Evolutionary conservation across 257 asterid genomes (phyloP).

Genomic region (Solanum commersonii): DNA sequence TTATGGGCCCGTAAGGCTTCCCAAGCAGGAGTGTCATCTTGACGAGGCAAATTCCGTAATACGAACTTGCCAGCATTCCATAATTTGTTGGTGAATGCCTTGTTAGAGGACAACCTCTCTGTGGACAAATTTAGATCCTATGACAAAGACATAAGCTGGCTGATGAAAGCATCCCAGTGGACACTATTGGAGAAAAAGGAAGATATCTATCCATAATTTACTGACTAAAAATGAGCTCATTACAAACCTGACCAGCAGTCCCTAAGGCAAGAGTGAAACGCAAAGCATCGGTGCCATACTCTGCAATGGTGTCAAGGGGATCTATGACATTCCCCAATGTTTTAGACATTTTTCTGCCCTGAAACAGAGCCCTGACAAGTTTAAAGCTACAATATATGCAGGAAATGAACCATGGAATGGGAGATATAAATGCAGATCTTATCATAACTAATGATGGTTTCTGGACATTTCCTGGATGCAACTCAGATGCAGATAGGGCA

Average conservation of each 20-base stretch:
- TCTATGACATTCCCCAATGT: constrained; percentile 87
- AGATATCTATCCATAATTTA: not conserved
- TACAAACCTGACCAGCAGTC: constrained; percentile 93
- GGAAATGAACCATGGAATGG: constrained; percentile 6
- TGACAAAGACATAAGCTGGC: constrained; percentile 4
- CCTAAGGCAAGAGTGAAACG: constrained; percentile 94
- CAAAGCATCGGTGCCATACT: constrained; percentile 93
- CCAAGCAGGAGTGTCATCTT: constrained; percentile 67
- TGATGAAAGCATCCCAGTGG: constrained; percentile 1
- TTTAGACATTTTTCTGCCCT: constrained; percentile 99
- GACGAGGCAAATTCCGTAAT: constrained; percentile 80
- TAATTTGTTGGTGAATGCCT: constrained; percentile 94
- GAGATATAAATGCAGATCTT: not conserved
- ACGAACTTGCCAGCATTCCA: constrained; percentile 99
- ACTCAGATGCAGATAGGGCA: not conserved
- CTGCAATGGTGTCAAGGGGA: constrained; percentile 81
- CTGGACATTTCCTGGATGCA: not conserved
- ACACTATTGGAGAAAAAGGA: not conserved
- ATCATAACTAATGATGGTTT: not conserved
- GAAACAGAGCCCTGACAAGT: constrained; percentile 21
- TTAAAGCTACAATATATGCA: constrained; percentile 1
- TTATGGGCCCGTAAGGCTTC: constrained; percentile 40
- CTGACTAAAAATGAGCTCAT: not conserved
- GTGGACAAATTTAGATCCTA: constrained; percentile 88
- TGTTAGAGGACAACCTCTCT: constrained; percentile 79